A percentile compares a stretch with the other conserved stretches of the same genome.
phyloP scores from a whole-genome alignment of 352 stramenopile species.

The Phytopythium cucurbitacearum region DNA sequence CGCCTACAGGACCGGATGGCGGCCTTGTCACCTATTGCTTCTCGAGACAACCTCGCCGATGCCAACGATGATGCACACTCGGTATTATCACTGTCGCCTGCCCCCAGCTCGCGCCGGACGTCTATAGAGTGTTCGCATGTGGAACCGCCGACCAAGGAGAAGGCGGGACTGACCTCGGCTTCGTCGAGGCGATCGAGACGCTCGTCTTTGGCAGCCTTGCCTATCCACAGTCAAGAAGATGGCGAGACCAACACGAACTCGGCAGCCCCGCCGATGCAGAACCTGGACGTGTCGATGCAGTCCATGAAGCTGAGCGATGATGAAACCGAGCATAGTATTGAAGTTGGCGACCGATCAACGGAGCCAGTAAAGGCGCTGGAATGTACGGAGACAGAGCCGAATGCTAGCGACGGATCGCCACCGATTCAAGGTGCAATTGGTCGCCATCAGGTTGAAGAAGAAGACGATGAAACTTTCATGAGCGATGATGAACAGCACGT shows the following conservation, averaged over 20 bases:
- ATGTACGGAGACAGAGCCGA: too few species aligned
- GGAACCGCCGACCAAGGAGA: too few species aligned
- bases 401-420: too few species aligned
- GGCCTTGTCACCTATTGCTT: conserved; percentile 58
- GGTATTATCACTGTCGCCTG: background rate
- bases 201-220: background rate
- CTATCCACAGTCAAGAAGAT: background rate
- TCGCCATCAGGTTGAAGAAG: conserved; percentile 7
- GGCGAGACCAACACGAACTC: background rate
- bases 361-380: too few species aligned
- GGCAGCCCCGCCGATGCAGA: background rate
- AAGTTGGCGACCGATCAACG: conserved; percentile 11
- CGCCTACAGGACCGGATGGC: conserved; percentile 45
- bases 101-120: background rate
- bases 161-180: too few species aligned
- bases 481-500: conserved; percentile 22
- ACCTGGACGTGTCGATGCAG: conserved; percentile 69
- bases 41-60: conserved; percentile 6
- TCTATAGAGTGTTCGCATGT: too few species aligned
- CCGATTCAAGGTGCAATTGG: too few species aligned
- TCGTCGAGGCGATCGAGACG: too few species aligned
- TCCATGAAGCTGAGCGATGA: conserved; percentile 66
- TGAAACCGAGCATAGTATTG: conserved; percentile 13
- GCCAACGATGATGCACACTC: background rate
- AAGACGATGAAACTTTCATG: conserved; percentile 20